phyloP scores from a whole-genome alignment of 768 basidiomycete genomes.

The Pulveroboletus sp. region DNA sequence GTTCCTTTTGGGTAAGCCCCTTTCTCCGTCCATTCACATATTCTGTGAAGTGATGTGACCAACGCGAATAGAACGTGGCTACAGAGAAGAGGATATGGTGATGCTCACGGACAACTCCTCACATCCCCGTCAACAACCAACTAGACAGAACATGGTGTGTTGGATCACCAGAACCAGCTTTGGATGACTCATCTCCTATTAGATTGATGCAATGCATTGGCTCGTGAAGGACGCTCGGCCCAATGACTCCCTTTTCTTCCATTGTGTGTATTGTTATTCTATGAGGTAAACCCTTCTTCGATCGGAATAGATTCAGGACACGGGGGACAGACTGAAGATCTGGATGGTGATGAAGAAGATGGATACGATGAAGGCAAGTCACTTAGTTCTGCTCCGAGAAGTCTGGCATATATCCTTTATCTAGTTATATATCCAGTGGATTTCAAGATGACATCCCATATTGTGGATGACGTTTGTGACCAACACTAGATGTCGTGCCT shows the following conservation, averaged over 20 bases:
- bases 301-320: constrained; percentile 75
- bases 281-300: neutral
- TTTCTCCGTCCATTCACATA: neutral
- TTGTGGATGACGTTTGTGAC: constrained; percentile 82
- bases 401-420: too few species aligned
- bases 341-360: constrained; percentile 79
- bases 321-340: constrained; percentile 85
- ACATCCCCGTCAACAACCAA: constrained; percentile 65
- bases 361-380: constrained; percentile 72
- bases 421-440: constrained; percentile 86
- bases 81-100: constrained; percentile 78
- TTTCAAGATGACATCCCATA: constrained; percentile 61
- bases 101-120: constrained; percentile 74
- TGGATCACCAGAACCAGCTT: neutral
- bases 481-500: neutral
- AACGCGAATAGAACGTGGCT: constrained; percentile 39
- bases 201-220: constrained; percentile 86
- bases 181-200: neutral
- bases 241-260: constrained; percentile 88
- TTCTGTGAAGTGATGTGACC: neutral
- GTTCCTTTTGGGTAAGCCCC: constrained; percentile 67
- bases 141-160: constrained; percentile 73
- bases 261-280: constrained; percentile 48
- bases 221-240: constrained; percentile 76
- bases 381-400: too few species aligned